phyloP scores from a whole-genome alignment of 257 asterid genomes.

The Salvia rosmarinus region DNA sequence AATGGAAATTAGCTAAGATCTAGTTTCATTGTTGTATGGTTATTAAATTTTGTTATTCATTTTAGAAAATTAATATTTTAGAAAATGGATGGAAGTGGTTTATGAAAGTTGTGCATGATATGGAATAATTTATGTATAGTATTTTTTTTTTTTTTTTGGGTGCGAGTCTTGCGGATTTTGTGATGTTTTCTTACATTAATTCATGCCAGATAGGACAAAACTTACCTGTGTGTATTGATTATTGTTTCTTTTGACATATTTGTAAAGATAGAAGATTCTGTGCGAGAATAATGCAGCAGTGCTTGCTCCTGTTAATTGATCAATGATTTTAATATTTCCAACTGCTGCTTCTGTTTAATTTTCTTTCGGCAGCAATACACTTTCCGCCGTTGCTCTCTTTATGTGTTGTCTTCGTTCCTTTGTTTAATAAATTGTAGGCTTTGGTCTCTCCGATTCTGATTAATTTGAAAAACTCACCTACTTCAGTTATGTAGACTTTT shows the following conservation, averaged over 20 bases:
- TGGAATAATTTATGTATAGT: not conserved
- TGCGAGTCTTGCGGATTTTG: not conserved
- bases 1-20: conserved; percentile 11
- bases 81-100: not conserved
- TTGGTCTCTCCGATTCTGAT: not conserved
- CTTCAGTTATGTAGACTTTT: not conserved
- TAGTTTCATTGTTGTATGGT: not conserved
- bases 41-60: not conserved
- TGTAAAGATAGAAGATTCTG: conserved; percentile 28
- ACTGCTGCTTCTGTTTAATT: conserved; percentile 7
- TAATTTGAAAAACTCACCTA: not conserved
- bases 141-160: too few species aligned
- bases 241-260: not conserved
- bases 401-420: conserved; percentile 31
- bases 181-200: not conserved
- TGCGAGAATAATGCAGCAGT: conserved; percentile 34
- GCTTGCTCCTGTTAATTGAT: conserved; percentile 1
- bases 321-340: conserved; percentile 5
- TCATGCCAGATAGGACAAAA: conserved; percentile 23
- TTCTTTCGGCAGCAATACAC: conserved; percentile 18
- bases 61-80: not conserved
- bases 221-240: not conserved
- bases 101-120: not conserved
- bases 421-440: conserved; percentile 15
- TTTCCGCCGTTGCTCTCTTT: conserved; percentile 41